Evolutionary conservation across 345 rosid species (phyloP), one percentile per base, ranked within the genome.

Genomic region (Pelargonium nanum): DNA sequence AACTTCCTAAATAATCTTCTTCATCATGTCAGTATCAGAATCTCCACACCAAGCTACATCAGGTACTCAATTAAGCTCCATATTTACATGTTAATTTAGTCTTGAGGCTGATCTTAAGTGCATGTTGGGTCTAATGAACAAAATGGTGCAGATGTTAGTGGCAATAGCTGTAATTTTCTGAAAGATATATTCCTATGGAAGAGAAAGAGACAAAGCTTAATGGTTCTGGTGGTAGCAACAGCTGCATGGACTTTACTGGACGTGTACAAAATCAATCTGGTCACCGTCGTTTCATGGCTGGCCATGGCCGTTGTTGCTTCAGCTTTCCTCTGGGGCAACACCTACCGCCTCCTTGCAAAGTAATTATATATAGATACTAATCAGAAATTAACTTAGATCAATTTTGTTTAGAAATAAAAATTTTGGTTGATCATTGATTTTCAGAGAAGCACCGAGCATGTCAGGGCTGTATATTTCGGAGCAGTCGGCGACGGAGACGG

Each of bases 321-420:
- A 25, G 34, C 55, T 4, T 63, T 63, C 66, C 30, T 63, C 16
- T 55, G 66, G 66, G 66, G 66, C 53, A 55, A 55, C 48, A 22
- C 28, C 21, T n/a, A 25, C 12, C 54, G 58, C 59, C 32, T 63
- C 22, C 52, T 63, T 19, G 53, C 51, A 16, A 63, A 63, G 66
- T 63, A 63, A 63, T 40, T n/a, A n/a, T n/a, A n/a, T n/a, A n/a
- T n/a, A n/a, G n/a, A n/a, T n/a, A n/a, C n/a, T n/a, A 40, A 15
- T 40, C 16, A 10, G 4, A 30, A 30, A 30, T 3, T 30, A n/a
- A n/a, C n/a, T n/a, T n/a, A n/a, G n/a, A n/a, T n/a, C 10, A 30
- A 30, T 30, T 30, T 30, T 30, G 40, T 3, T 30, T 30, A 12
- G 9, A 30, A 6, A 3, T 30, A 30, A 30, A 6, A 30, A 30